Evolutionary conservation across 1,284 basidiomycete species (phyloP), one percentile per base, ranked within the genome.

Genomic region (Moesziomyces globuligerus): DNA sequence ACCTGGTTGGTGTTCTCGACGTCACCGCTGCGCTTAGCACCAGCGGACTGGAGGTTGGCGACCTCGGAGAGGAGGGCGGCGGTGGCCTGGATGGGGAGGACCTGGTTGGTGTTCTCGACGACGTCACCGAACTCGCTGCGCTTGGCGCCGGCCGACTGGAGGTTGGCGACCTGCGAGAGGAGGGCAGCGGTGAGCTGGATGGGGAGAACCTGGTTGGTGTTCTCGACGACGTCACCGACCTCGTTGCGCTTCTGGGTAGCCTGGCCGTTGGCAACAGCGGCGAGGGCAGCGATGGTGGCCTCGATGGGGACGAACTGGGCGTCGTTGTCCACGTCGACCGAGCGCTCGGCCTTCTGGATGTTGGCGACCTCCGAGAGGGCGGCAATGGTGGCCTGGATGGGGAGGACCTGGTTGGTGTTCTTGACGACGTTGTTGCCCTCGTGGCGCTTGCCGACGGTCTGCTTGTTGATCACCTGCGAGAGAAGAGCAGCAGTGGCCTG

Each of bases 161-260:
- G 57, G 50, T 71, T 71, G 57, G n/a, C 54, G 29, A 71, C 61
- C 47, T 56, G 48, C 23, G 68, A 60, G 47, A 71, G 44, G 28
- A 52, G 48, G 38, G 61, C 68, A 25, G 49, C 44, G 11, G 68
- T 71, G 43, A 51, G 52, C 40, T 71, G 61, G 36, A 71, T 50
- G 37, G 68, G 68, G n/a, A 49, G 49, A n/a, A 71, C 57, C 48
- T 65, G 61, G 61, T 61, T 65, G 53, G 51, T 28, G 68, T 66
- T 71, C 43, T 65, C 57, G 36, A 66, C 49, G 43, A 42, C 43
- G 8, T 37, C 20, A 38, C 49, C 52, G 45, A 56, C 60, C n/a
- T 46, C 23, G 46, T 45, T 43, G 43, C 58, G 58, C 45, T 47
- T 52, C 10, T 23, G 8, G 39, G 36, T 41, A 26, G 21, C 11